Evolutionary conservation across 2,329 filamentous ascomycete genomes (phyloP).

Genomic region (Colletotrichum horii): DNA sequence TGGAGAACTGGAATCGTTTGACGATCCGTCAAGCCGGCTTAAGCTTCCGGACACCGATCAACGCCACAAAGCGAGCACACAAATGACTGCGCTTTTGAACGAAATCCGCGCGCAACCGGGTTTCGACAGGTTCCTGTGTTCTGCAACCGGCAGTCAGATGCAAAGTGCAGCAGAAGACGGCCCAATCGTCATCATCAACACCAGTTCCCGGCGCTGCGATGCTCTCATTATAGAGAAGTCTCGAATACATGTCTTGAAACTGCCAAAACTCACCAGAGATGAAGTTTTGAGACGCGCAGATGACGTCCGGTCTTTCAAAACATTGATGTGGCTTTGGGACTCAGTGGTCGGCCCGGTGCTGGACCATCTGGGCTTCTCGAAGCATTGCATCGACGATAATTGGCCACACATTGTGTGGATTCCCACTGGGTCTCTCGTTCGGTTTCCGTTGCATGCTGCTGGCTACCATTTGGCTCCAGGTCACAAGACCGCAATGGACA

Average conservation of each 20-base stretch:
- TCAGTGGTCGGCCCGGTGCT: constrained; percentile 29
- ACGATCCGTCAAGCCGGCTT: not conserved
- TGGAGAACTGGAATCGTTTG: not conserved
- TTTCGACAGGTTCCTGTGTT: constrained; percentile 30
- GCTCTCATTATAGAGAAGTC: constrained; percentile 30
- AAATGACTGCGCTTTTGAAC: not conserved
- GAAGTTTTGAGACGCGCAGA: not conserved
- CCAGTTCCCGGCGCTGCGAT: constrained; percentile 32
- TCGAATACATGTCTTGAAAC: constrained; percentile 19
- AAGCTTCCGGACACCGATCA: not conserved
- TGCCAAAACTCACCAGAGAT: constrained; percentile 17
- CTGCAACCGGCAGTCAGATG: constrained; percentile 24
- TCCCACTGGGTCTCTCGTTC: constrained; percentile 31
- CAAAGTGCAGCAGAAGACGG: constrained; percentile 25
- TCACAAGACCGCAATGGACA: constrained; percentile 32
- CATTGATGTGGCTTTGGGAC: constrained; percentile 37
- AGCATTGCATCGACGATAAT: not conserved
- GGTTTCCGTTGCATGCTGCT: constrained; percentile 38
- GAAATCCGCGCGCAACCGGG: constrained; percentile 22
- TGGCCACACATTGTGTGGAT: constrained; percentile 40
- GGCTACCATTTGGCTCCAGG: constrained; percentile 29
- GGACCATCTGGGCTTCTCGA: constrained; percentile 27
- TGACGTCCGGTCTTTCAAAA: not conserved
- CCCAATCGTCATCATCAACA: constrained; percentile 35
- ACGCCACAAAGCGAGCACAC: not conserved